Conservation (phyloP, 1,284 basidiomycete genomes). For the Moesziomyces sp. region DNA sequence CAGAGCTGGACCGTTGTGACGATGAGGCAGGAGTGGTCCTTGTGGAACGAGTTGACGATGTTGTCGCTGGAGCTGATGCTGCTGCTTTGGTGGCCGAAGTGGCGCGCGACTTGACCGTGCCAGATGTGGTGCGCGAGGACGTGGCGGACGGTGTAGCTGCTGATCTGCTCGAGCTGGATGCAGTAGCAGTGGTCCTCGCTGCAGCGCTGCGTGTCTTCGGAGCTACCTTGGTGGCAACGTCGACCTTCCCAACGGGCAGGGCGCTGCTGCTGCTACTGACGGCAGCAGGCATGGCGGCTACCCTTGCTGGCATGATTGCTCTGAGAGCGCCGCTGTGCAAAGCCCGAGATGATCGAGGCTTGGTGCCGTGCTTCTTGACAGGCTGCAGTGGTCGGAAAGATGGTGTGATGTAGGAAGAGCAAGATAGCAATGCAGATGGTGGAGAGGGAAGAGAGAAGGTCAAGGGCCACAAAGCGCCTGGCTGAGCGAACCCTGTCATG, state of each 20-base stretch:
- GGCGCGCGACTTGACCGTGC: not conserved
- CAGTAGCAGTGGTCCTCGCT: not conserved
- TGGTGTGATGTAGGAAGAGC: no score
- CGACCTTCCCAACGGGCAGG: not conserved
- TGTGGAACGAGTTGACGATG: slow-evolving; percentile 20
- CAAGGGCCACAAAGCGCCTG: no score
- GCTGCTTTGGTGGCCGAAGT: not conserved
- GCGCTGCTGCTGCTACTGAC: not conserved
- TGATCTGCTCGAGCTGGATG: not conserved
- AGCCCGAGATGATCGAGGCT: not conserved
- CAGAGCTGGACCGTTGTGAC: slow-evolving; percentile 14
- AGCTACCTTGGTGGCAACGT: slow-evolving; percentile 6
- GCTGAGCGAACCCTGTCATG: no score
- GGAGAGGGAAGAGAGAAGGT: no score
- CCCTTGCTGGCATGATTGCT: slow-evolving; percentile 24
- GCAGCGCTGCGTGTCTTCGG: slow-evolving; percentile 14
- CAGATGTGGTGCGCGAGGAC: slow-evolving; percentile 8
- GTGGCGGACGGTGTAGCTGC: slow-evolving; percentile 4
- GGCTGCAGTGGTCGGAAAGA: not conserved
- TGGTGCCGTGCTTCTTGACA: not conserved
- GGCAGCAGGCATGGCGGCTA: slow-evolving; percentile 17
- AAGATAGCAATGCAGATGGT: no score
- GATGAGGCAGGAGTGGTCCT: slow-evolving; percentile 8
- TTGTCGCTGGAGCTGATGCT: slow-evolving; percentile 6
- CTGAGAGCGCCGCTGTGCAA: not conserved